phyloP scores from a whole-genome alignment of 2,329 filamentous ascomycete species.

The Ophioceras dolichostomum region DNA sequence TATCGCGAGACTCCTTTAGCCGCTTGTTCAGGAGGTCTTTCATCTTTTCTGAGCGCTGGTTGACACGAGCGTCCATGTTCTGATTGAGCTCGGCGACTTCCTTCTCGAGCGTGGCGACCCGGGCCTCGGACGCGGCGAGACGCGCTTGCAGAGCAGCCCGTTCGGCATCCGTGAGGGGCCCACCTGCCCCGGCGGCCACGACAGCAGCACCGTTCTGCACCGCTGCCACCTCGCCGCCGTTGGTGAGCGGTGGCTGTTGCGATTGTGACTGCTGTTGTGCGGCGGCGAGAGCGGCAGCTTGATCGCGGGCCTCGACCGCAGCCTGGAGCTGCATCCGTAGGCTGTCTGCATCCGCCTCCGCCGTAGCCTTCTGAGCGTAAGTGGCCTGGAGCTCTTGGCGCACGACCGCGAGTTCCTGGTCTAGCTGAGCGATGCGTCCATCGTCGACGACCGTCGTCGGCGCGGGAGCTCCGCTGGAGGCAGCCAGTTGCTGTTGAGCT shows the following conservation, averaged over 20 bases:
- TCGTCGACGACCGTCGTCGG: neutral
- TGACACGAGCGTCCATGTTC: slow-evolving; percentile 45
- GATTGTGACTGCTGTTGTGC: slow-evolving; percentile 11
- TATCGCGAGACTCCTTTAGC: slow-evolving; percentile 50
- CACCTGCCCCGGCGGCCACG: slow-evolving; percentile 10
- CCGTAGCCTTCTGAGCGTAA: slow-evolving; percentile 52
- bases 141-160: slow-evolving; percentile 49
- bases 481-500: slow-evolving; percentile 1
- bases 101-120: slow-evolving; percentile 50
- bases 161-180: slow-evolving; percentile 39
- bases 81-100: slow-evolving; percentile 55
- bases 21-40: slow-evolving; percentile 56
- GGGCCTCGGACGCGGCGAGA: slow-evolving; percentile 46
- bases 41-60: slow-evolving; percentile 57
- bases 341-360: slow-evolving; percentile 50
- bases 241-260: slow-evolving; percentile 10
- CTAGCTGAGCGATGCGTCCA: slow-evolving; percentile 24
- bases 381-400: slow-evolving; percentile 54
- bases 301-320: slow-evolving; percentile 52
- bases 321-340: slow-evolving; percentile 47
- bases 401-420: slow-evolving; percentile 34
- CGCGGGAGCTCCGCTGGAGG: slow-evolving; percentile 11
- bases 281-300: slow-evolving; percentile 36
- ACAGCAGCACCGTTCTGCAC: slow-evolving; percentile 16
- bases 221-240: slow-evolving; percentile 11